Evolutionary conservation across 208 protist genomes (phyloP), one percentile per base, ranked within the genome.

Genomic region (Crithidia bombi): DNA sequence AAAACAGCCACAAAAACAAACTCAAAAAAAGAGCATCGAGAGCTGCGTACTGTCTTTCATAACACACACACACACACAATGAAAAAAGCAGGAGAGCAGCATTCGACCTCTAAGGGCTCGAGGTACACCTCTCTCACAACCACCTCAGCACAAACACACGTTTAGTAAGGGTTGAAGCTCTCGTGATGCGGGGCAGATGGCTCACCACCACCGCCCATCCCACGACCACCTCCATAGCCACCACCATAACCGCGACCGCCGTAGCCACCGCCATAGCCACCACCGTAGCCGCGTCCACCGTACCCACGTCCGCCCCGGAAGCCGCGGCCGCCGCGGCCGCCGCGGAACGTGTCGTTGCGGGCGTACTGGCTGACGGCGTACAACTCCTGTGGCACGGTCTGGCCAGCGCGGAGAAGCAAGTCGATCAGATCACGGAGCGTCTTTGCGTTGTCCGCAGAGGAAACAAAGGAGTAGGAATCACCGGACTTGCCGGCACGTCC

Each of bases 381-480:
- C 12, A 96, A 73, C 75, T 91, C 87, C 21, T 75, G 76, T 21
- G 85, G 81, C 35, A 96, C 79, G 43, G 69, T 62, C 65, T 94
- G 87, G 25, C 90, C 88, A 21, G 86, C 83, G 36, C 85, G 82
- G 0, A 69, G 66, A 6, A 96, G 63, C 33, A 96, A 69, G n/a
- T 91, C 87, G 15, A 85, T 81, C 14, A 96, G 70, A 35, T 92
- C 89, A 21, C 80, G 79, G 33, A 96, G 75, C 15, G 86, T 92
- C 80, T 96, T 96, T 52, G 74, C 73, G 28, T 83, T 78, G 52
- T 93, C 89, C 5, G 63, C 71, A 17, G 65, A 65, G 76, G 84
- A 88, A 2, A 97, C 83, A 63, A 97, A 93, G 30, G 90, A 90
- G 76, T 95, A 94, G 12, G 92, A 87, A 72, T 96, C 90, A 43